A percentile compares a stretch with the other conserved stretches of the same genome.
Evolutionary conservation across 352 stramenopile genomes (phyloP).

Genomic region (Phytopythium chamaehyphon): DNA sequence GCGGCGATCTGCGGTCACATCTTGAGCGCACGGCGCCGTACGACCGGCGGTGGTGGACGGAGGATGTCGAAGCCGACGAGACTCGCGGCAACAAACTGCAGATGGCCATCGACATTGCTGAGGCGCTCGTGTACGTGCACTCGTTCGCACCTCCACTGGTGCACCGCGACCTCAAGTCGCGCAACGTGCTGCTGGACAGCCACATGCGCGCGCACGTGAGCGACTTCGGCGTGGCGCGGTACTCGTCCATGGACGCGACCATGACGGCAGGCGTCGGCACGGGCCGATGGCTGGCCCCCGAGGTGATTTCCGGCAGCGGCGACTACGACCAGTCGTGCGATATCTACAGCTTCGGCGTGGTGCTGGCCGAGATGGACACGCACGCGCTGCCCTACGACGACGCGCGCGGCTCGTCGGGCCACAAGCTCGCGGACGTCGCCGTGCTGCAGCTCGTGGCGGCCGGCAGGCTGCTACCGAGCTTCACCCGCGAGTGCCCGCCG

Average conservation of each 20-base stretch:
- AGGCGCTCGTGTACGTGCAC: constrained; percentile 67
- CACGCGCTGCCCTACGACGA: constrained; percentile 54
- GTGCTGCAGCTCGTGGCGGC: constrained; percentile 51
- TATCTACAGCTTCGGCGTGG: constrained; percentile 45
- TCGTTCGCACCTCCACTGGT: constrained; percentile 55
- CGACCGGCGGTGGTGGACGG: neutral
- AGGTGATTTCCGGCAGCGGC: constrained; percentile 38
- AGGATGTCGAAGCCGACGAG: neutral
- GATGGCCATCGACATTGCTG: constrained; percentile 47
- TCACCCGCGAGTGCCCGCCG: constrained; percentile 31
- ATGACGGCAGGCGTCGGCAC: constrained; percentile 52
- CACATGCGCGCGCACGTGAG: constrained; percentile 33
- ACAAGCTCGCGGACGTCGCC: constrained; percentile 33
- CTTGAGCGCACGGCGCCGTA: constrained; percentile 14
- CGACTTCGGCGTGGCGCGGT: constrained; percentile 42
- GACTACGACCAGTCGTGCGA: constrained; percentile 50
- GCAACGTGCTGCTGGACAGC: constrained; percentile 44
- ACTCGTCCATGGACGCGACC: constrained; percentile 32
- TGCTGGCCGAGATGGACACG: constrained; percentile 59
- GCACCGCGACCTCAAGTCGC: constrained; percentile 56
- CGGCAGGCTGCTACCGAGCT: constrained; percentile 36
- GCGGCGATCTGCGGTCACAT: constrained; percentile 40
- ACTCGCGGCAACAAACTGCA: constrained; percentile 27
- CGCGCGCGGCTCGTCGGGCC: constrained; percentile 18
- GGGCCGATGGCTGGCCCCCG: constrained; percentile 46